Evolutionary conservation across 192 early-diverging fungal species (phyloP).

Genomic region (Backusella psychrophila): DNA sequence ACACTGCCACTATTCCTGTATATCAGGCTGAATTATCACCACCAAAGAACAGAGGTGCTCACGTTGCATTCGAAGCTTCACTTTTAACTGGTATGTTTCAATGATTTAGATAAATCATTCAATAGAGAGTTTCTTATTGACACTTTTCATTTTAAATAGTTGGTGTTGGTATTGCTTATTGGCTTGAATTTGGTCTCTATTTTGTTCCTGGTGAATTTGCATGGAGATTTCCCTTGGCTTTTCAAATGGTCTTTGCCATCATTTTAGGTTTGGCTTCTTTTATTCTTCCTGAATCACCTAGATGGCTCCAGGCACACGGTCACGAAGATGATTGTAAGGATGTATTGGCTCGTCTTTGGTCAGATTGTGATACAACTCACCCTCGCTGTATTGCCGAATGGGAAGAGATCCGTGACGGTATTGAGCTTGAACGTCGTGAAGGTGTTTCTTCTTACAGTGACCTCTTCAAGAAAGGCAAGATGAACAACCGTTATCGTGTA

Average conservation of each 20-base stretch:
- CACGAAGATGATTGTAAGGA: slow-evolving; percentile 26
- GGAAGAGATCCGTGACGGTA: slow-evolving; percentile 37
- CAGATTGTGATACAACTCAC: slow-evolving; percentile 26
- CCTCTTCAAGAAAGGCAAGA: slow-evolving; percentile 32
- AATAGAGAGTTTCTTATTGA: background rate
- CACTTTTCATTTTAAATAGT: background rate
- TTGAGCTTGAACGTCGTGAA: slow-evolving; percentile 32
- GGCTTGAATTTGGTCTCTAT: slow-evolving; percentile 37
- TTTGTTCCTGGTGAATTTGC: slow-evolving; percentile 31
- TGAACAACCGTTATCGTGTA: slow-evolving; percentile 40
- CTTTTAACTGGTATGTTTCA: slow-evolving; percentile 13
- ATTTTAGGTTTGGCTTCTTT: slow-evolving; percentile 24
- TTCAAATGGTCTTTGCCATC: slow-evolving; percentile 37
- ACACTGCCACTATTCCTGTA: slow-evolving; percentile 34
- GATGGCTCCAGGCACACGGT: slow-evolving; percentile 36
- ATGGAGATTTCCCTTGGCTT: slow-evolving; percentile 38
- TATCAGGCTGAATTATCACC: slow-evolving; percentile 36
- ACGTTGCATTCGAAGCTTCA: slow-evolving; percentile 35
- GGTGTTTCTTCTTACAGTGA: slow-evolving; percentile 33
- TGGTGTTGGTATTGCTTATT: slow-evolving; percentile 37
- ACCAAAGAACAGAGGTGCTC: slow-evolving; percentile 31
- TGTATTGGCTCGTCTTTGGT: slow-evolving; percentile 35
- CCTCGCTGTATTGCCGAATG: slow-evolving; percentile 33
- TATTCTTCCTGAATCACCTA: slow-evolving; percentile 34
- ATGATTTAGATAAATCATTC: background rate